Evolutionary conservation across 2,329 filamentous ascomycete species (phyloP), one percentile per base, ranked within the genome.

Genomic region (Geosmithia morbida): DNA sequence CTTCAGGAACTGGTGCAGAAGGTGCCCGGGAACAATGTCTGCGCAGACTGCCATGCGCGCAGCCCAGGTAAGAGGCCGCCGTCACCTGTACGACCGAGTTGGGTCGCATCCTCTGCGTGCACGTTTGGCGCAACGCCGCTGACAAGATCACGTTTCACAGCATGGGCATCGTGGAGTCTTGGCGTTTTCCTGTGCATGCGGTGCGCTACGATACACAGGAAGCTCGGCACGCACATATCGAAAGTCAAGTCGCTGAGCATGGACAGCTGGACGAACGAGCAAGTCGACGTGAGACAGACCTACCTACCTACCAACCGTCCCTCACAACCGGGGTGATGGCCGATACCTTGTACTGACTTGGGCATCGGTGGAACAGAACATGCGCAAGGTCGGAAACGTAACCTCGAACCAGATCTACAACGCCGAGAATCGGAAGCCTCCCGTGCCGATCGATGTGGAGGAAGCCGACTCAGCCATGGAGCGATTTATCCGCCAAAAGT

Each of bases 241-340:
- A 98, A 98, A 65, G 88, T 98, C 70, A 98, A 98, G 67, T 97
- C 89, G 39, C 67, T 98, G 68, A 97, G 85, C 64, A 97, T 98
- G 89, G 92, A 98, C 66, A 92, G 84, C 55, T 98, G 92, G 92
- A 81, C 85, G 45, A 83, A 83, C 59, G 92, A 97, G 51, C 92
- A 98, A 68, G 89, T 98, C 53, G 92, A 98, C 67, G 89, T 95
- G 71, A 66, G 44, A 26, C 39, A 66, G 44, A 26, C 39, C 17
- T 26, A 26, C 8, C 22, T 26, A 39, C 6, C 19, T n/a, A 22
- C 39, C 13, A 2, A 39, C 17, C 7, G 20, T 46, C 33, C 33
- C 33, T 13, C 33, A 30, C 33, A 37, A 13, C 33, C 33, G 14
- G 33, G 10, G 33, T 11, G 6, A 11, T 37, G 11, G 33, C 11